Evolutionary conservation across 495 filamentous ascomycete species (phyloP).

Genomic region (Penicillium lagena): DNA sequence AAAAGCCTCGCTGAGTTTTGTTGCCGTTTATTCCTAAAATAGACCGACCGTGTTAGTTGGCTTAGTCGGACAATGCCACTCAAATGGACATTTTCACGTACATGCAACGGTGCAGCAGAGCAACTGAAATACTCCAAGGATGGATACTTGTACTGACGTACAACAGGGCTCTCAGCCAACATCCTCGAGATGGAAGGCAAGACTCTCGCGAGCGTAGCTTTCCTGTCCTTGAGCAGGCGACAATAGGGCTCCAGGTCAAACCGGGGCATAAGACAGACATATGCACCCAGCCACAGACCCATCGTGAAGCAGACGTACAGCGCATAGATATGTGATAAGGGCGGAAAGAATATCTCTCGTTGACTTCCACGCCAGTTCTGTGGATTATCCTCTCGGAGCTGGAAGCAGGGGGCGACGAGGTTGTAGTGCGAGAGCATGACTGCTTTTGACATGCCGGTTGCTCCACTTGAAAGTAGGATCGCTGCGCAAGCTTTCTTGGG

Average conservation of each 20-base stretch:
- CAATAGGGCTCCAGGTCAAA: slow-evolving; percentile 8
- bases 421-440: slow-evolving; percentile 73
- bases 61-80: too few relatives aligned
- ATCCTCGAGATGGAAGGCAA: slow-evolving; percentile 5
- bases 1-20: slow-evolving; percentile 2
- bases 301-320: slow-evolving; percentile 8
- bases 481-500: slow-evolving; percentile 1
- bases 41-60: too few relatives aligned
- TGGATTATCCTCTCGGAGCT: slow-evolving; percentile 4
- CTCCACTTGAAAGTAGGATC: slow-evolving; percentile 55
- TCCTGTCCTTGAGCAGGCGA: slow-evolving; percentile 2
- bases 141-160: slow-evolving; percentile 2
- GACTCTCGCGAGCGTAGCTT: slow-evolving; percentile 6
- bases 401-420: slow-evolving; percentile 43
- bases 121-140: slow-evolving; percentile 8
- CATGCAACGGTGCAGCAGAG: slow-evolving; percentile 9
- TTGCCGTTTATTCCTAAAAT: background rate
- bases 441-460: slow-evolving; percentile 76
- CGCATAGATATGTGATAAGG: slow-evolving; percentile 6
- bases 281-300: slow-evolving; percentile 5
- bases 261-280: slow-evolving; percentile 6
- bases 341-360: slow-evolving; percentile 8
- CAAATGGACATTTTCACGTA: background rate
- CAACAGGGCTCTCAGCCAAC: slow-evolving; percentile 1
- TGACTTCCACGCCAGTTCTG: slow-evolving; percentile 2